Base-by-base conservation (phyloP, 1,284 basidiomycete species). In the Pulveroboletus sp. region DNA sequence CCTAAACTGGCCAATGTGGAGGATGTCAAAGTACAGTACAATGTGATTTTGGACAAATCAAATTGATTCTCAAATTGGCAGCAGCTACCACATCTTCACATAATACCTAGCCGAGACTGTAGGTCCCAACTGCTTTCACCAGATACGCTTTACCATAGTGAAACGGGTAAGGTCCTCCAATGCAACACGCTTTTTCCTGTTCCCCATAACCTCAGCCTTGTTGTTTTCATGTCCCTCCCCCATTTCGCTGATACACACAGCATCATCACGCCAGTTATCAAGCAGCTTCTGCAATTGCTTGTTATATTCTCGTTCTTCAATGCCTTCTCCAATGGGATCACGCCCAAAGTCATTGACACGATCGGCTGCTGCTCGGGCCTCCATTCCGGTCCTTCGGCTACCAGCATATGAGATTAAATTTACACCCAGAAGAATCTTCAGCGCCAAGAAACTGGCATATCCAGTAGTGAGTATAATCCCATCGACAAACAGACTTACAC, bases 71-170 rank as follows among this genome's bases (percentile, higher is more conserved):
- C n/a, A n/a, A n/a, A n/a, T n/a, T n/a, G n/a, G n/a, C n/a, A n/a
- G n/a, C n/a, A n/a, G n/a, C n/a, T n/a, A n/a, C n/a, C n/a, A n/a
- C n/a, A n/a, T n/a, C n/a, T n/a, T n/a, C n/a, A n/a, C n/a, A n/a
- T n/a, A n/a, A n/a, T n/a, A n/a, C n/a, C n/a, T n/a, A n/a, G n/a
- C n/a, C n/a, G n/a, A n/a, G n/a, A n/a, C n/a, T n/a, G n/a, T n/a
- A n/a, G n/a, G n/a, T n/a, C n/a, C n/a, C n/a, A n/a, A n/a, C n/a
- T n/a, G n/a, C n/a, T 45, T 43, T 63, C 29, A 95, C 92, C 92
- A 95, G 52, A 96, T 95, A 43, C 91, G 81, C 70, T 96, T 96
- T 38, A 95, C 89, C 94, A 96, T 96, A 24, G 93, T 95, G 78
- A 91, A 96, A 56, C 94, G 75, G 38, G 92, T 95, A 56, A 96